phyloP scores from a whole-genome alignment of 2,329 filamentous ascomycete species.

The Penicillium sp. region DNA sequence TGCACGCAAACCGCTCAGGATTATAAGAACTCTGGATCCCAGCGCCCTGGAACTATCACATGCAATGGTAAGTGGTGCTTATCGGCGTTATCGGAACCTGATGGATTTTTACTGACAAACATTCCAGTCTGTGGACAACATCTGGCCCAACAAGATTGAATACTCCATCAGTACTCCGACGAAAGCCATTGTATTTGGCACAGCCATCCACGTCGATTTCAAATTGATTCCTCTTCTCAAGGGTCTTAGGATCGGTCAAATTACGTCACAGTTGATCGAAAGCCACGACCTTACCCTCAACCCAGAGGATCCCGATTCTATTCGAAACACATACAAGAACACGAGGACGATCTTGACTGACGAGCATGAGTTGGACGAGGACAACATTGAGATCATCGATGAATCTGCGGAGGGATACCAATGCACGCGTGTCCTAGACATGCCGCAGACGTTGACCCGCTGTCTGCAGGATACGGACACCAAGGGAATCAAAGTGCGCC shows the following conservation, averaged over 20 bases:
- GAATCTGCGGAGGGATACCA: slow-evolving; percentile 54
- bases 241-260: slow-evolving; percentile 73
- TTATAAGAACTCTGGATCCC: slow-evolving; percentile 68
- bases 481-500: slow-evolving; percentile 80
- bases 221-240: slow-evolving; percentile 81
- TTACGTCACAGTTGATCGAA: slow-evolving; percentile 73
- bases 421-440: slow-evolving; percentile 52
- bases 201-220: slow-evolving; percentile 73
- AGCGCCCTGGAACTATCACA: slow-evolving; percentile 70
- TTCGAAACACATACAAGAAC: slow-evolving; percentile 48
- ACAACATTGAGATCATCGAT: slow-evolving; percentile 50
- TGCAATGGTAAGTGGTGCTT: slow-evolving; percentile 56
- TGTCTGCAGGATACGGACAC: slow-evolving; percentile 86
- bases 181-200: slow-evolving; percentile 90
- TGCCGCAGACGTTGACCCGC: slow-evolving; percentile 71
- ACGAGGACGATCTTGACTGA: slow-evolving; percentile 59
- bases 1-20: slow-evolving; percentile 66
- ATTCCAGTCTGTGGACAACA: slow-evolving; percentile 71
- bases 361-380: slow-evolving; percentile 61
- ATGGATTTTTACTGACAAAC: slow-evolving; percentile 11
- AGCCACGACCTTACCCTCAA: slow-evolving; percentile 57
- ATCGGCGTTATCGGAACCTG: not conserved
- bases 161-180: slow-evolving; percentile 90
- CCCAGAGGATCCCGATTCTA: slow-evolving; percentile 38
- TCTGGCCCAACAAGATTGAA: slow-evolving; percentile 95